Conservation (phyloP, 441 rosid species). For the Erodium texanum region DNA sequence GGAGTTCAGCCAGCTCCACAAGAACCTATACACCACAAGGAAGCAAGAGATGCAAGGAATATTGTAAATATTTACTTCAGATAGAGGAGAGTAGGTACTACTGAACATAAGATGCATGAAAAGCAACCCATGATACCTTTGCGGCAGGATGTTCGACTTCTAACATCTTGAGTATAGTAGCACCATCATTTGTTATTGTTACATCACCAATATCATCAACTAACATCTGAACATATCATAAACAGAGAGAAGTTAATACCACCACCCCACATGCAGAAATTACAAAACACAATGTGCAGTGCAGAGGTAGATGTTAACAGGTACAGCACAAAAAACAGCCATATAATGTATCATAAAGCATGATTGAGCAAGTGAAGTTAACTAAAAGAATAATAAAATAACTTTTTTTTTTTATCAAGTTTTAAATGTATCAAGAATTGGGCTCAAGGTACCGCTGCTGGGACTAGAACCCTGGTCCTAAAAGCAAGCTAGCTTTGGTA, state of each 20-base stretch:
- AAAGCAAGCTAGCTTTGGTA: no score
- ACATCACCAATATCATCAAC: constrained; percentile 97
- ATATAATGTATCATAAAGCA: background rate
- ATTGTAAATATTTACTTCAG: background rate
- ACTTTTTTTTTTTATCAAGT: no score
- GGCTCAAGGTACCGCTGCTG: no score
- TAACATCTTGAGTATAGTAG: constrained; percentile 83
- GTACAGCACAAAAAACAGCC: background rate
- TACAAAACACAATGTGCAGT: background rate
- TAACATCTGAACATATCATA: constrained; percentile 47
- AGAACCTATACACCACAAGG: constrained; percentile 45
- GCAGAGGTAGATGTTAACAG: background rate
- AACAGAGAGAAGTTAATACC: background rate
- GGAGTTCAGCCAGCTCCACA: constrained; percentile 96
- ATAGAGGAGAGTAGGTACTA: background rate
- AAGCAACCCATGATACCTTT: constrained; percentile 40
- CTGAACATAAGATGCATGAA: background rate
- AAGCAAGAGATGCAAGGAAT: background rate
- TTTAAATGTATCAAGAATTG: no score
- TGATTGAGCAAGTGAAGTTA: background rate
- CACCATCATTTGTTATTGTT: constrained; percentile 90
- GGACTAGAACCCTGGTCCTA: no score
- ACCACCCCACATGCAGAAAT: background rate
- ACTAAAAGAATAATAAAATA: background rate
- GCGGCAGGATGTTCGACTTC: constrained; percentile 99